Evolutionary conservation across 1,284 basidiomycete genomes (phyloP).

Genomic region (Leccinum subspadiceum): DNA sequence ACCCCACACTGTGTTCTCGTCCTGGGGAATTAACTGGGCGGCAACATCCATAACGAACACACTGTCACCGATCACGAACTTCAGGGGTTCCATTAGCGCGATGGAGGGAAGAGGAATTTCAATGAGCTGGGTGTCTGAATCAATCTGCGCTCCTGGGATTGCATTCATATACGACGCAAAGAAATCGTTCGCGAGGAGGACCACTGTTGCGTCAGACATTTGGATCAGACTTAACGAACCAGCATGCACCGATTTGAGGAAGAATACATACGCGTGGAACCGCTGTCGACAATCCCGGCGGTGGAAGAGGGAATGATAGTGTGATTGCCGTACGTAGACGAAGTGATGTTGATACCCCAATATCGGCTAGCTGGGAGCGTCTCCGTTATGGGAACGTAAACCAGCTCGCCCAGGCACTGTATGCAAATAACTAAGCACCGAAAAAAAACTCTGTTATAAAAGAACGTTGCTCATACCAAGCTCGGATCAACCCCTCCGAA

Average conservation of each 20-base stretch:
- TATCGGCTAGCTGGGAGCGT: conserved; percentile 18
- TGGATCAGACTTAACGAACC: too few species aligned
- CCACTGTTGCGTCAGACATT: conserved; percentile 19
- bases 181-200: too few species aligned
- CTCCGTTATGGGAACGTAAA: conserved; percentile 23
- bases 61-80: conserved; percentile 18
- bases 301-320: too few species aligned
- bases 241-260: conserved; percentile 5
- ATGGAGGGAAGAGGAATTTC: conserved; percentile 21
- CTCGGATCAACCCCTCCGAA: conserved; percentile 23
- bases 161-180: conserved; percentile 14
- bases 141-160: conserved; percentile 21
- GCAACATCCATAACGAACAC: conserved; percentile 22
- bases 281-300: too few species aligned
- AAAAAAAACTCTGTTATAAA: background rate
- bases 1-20: conserved; percentile 20
- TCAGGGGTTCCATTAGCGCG: conserved; percentile 19
- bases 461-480: background rate
- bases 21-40: conserved; percentile 26
- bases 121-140: conserved; percentile 17
- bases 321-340: too few species aligned
- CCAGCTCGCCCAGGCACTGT: conserved; percentile 19
- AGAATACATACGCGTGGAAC: too few species aligned
- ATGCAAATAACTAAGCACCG: too few species aligned
- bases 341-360: conserved; percentile 29